Percentiles rank a stretch among this genome's conserved stretches.
phyloP scores from a whole-genome alignment of 371 early-diverging fungal genomes.

The Syncephalis plumigaleata region DNA sequence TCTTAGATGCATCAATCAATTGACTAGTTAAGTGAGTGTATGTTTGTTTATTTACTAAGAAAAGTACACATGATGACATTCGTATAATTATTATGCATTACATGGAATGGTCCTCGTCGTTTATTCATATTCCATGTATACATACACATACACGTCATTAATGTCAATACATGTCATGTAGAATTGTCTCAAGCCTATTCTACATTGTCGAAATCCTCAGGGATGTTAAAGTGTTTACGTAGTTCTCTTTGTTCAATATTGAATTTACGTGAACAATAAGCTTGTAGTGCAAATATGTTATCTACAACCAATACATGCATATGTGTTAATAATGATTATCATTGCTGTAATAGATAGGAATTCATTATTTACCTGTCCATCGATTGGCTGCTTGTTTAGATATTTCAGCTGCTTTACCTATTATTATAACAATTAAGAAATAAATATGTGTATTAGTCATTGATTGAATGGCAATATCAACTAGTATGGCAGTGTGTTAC shows the following conservation, averaged over 20 bases:
- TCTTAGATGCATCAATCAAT: too few relatives aligned
- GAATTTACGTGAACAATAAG: slow-evolving; percentile 65
- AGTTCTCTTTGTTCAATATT: slow-evolving; percentile 51
- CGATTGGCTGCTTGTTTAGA: slow-evolving; percentile 69
- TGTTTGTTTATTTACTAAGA: too few relatives aligned
- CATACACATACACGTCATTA: slow-evolving; percentile 1
- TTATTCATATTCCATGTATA: background rate
- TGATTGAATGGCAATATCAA: too few relatives aligned
- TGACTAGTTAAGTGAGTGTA: too few relatives aligned
- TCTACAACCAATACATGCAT: slow-evolving; percentile 41
- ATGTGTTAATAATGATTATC: too few relatives aligned
- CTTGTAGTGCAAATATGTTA: slow-evolving; percentile 74
- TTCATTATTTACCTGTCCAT: slow-evolving; percentile 67
- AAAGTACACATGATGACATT: too few relatives aligned
- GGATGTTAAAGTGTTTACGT: slow-evolving; percentile 50
- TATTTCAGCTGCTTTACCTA: slow-evolving; percentile 30
- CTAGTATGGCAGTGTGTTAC: too few relatives aligned
- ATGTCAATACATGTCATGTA: too few relatives aligned
- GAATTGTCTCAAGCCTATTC: slow-evolving; percentile 12
- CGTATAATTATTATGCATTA: too few relatives aligned
- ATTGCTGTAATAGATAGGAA: too few relatives aligned
- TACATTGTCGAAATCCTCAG: slow-evolving; percentile 58
- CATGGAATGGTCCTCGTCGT: too few relatives aligned
- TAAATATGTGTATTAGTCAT: background rate
- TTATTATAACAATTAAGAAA: background rate